These are phyloP conservation scores for Torulaspora delbrueckii DNA, from an alignment of 805 yeast species.

Conservation along the genomic window DNA sequence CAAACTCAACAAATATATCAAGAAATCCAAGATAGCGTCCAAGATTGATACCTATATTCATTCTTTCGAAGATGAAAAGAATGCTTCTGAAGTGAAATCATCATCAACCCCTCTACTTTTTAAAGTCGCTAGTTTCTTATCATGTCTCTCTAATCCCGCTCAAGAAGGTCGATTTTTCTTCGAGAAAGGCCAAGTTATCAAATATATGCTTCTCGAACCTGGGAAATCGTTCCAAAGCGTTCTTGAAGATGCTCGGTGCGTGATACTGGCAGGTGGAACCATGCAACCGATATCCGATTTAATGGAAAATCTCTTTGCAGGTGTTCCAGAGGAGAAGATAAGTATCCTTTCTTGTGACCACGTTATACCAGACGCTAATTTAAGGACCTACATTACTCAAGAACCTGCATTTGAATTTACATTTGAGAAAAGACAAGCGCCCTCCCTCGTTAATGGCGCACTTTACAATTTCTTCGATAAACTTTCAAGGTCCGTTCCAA, in stretches of 20 bases:
- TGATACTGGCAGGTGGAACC: constrained; percentile 88
- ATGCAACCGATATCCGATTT: constrained; percentile 87
- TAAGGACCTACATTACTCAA: constrained; percentile 53
- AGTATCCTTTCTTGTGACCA: constrained; percentile 72
- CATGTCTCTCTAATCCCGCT: constrained; percentile 65
- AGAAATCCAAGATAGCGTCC: constrained; percentile 69
- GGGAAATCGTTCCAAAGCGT: constrained; percentile 62
- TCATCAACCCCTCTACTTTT: constrained; percentile 51
- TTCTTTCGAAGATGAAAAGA: not conserved
- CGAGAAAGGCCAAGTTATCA: constrained; percentile 39
- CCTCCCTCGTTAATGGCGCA: constrained; percentile 39
- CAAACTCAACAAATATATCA: constrained; percentile 59
- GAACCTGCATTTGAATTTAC: constrained; percentile 55
- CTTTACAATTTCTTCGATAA: constrained; percentile 39
- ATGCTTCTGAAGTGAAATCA: constrained; percentile 3
- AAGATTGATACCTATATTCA: constrained; percentile 68
- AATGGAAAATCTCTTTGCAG: constrained; percentile 60
- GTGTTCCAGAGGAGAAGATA: constrained; percentile 40
- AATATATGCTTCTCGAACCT: constrained; percentile 77
- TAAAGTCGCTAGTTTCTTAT: constrained; percentile 59
- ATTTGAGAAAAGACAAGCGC: constrained; percentile 54
- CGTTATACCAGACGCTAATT: constrained; percentile 66
- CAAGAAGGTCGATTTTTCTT: constrained; percentile 76
- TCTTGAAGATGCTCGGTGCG: constrained; percentile 59
- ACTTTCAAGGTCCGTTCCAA: constrained; percentile 43